Base-by-base conservation (phyloP, 225 moss, liverwort and hornwort species). In the Bryoerythrophyllum caledonicum region DNA sequence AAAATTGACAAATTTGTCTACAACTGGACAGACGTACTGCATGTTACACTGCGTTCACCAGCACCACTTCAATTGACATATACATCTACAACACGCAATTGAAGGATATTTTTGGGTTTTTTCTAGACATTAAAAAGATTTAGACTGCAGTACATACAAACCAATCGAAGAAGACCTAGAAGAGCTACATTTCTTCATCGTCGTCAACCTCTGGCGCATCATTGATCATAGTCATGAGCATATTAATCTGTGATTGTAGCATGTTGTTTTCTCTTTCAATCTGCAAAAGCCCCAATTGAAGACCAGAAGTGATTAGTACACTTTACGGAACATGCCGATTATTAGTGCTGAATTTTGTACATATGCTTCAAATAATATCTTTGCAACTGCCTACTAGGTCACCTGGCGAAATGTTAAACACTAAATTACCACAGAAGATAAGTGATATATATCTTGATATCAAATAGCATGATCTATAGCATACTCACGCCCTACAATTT, bases 211-310 rank as follows among this genome's bases (percentile, higher is more conserved):
- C 95, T 30, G 85, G 85, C 20, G 82, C 83, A 37, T 97, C 94
- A 57, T 99, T 86, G 60, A 99, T 81, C 93, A 95, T 93, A 71
- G 74, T 90, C 95, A 93, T 93, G 23, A 99, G 90, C 97, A 99
- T 99, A 64, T 85, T 92, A 46, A 99, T 79, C 74, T 99, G 94
- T 44, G 89, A 89, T 76, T 95, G 97, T 44, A 99, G 86, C 89
- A 91, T 84, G 41, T 85, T 89, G 76, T 93, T 95, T 68, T 99
- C 97, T 75, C 97, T 84, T 79, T 99, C 97, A 20, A 30, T 70
- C 86, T 95, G 93, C 78, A 88, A 28, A n/a, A 34, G 16, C 6
- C 23, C 24, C 67, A 58, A 75, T 25, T 17, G 4, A 68, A 32
- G 41, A 69, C 38, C 61, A 75, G n/a, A 46, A 20, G 44, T 76